phyloP scores from a whole-genome alignment of 2,329 filamentous ascomycete species.

The Ambrosiella beaveri region DNA sequence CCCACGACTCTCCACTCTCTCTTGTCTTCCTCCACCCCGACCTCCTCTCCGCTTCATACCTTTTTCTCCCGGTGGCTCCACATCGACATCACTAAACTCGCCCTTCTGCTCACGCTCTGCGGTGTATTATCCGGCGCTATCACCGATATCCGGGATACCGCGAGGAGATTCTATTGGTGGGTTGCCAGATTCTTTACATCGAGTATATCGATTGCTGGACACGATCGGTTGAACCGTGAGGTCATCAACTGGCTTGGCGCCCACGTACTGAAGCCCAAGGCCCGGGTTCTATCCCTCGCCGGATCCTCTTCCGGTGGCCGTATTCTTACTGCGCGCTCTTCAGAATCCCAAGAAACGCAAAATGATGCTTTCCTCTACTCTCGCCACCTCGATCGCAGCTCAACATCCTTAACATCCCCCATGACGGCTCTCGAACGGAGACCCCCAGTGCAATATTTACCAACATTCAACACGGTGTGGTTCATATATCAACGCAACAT shows the following conservation, averaged over 20 bases:
- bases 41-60: constrained; percentile 1
- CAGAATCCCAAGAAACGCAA: constrained; percentile 16
- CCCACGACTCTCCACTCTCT: constrained; percentile 1
- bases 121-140: constrained; percentile 20
- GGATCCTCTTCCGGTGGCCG: constrained; percentile 11
- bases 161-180: constrained; percentile 21
- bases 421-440: constrained; percentile 18
- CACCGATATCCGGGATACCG: constrained; percentile 18
- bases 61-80: constrained; percentile 22
- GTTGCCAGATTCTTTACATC: constrained; percentile 22
- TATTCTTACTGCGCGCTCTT: constrained; percentile 21
- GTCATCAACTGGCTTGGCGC: constrained; percentile 24
- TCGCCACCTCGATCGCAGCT: constrained; percentile 16
- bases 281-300: constrained; percentile 1
- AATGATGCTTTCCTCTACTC: constrained; percentile 20
- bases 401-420: constrained; percentile 12
- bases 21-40: constrained; percentile 7
- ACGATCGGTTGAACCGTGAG: constrained; percentile 23
- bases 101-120: constrained; percentile 20
- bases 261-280: constrained; percentile 19
- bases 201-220: constrained; percentile 22
- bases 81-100: constrained; percentile 20
- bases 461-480: constrained; percentile 23
- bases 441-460: constrained; percentile 22
- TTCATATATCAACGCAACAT: constrained; percentile 20